Conservation (phyloP, 1,284 basidiomycete genomes). For the Tilletia horrida region DNA sequence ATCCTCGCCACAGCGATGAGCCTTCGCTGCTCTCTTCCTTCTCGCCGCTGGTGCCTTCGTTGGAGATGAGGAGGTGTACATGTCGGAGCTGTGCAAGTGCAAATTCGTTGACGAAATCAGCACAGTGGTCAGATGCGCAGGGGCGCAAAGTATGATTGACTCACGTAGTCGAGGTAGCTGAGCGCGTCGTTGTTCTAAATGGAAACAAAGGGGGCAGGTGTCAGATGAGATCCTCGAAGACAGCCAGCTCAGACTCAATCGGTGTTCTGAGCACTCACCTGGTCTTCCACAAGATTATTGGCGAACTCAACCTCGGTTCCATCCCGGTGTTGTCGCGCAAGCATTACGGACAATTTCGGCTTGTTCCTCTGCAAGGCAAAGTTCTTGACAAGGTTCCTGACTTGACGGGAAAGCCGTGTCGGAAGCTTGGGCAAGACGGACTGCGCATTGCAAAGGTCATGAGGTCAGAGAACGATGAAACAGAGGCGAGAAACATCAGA, state of each 20-base stretch:
- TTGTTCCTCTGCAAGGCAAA: constrained; percentile 67
- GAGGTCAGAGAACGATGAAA: too few species aligned
- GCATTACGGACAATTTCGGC: constrained; percentile 66
- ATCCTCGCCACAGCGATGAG: constrained; percentile 21
- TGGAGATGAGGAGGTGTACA: constrained; percentile 51
- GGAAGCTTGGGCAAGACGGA: constrained; percentile 70
- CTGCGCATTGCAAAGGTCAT: too few species aligned
- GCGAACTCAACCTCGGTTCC: constrained; percentile 90
- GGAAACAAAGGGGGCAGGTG: neutral
- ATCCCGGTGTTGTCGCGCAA: constrained; percentile 90
- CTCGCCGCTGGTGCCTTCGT: constrained; percentile 41
- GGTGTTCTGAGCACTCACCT: constrained; percentile 41
- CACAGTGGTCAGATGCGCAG: neutral
- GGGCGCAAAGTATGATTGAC: neutral
- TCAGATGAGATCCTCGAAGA: neutral
- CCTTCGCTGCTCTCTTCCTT: constrained; percentile 27
- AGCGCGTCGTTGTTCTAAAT: constrained; percentile 81
- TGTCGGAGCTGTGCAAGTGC: constrained; percentile 38
- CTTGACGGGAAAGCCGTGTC: constrained; percentile 76
- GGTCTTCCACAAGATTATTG: constrained; percentile 94
- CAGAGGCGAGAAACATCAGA: neutral
- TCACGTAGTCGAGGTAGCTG: constrained; percentile 56
- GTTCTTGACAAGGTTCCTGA: constrained; percentile 75
- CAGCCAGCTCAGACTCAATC: neutral
- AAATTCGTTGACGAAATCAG: neutral